A percentile compares a stretch with the other conserved stretches of the same genome.
phyloP scores from a whole-genome alignment of 75 land plant genomes.

The Chamaecyparis obtusa region DNA sequence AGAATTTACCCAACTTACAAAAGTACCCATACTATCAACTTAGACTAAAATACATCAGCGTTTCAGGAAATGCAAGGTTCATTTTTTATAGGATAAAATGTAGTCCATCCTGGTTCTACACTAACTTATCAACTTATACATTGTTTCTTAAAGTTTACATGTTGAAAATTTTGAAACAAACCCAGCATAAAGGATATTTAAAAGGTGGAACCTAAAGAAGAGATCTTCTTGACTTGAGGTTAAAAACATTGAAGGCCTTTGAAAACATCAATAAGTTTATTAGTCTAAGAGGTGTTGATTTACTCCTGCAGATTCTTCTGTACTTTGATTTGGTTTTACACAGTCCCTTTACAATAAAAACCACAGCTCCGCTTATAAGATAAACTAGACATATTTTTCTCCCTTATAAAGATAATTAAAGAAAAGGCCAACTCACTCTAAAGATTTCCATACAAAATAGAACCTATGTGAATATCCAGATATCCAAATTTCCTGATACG shows the following conservation, averaged over 20 bases:
- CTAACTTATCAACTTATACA: not conserved
- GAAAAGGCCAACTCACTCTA: not conserved
- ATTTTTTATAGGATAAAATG: not conserved
- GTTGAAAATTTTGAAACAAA: too few species aligned
- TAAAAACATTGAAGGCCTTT: not conserved
- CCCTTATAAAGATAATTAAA: not conserved
- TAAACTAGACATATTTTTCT: not conserved
- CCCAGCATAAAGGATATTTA: not conserved
- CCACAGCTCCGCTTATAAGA: not conserved
- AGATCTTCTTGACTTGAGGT: not conserved
- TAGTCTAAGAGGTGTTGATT: not conserved
- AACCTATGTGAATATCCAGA: not conserved
- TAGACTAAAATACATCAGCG: not conserved
- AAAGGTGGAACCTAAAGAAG: not conserved
- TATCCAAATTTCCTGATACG: not conserved
- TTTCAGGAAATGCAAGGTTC: not conserved
- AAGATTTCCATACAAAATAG: not conserved
- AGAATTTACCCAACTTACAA: too few species aligned
- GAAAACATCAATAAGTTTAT: not conserved
- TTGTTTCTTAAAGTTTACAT: not conserved
- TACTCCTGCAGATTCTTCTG: not conserved
- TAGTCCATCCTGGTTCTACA: not conserved
- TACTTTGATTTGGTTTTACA: not conserved
- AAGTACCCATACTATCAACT: too few species aligned
- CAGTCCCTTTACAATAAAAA: not conserved